Conservation (phyloP, 2,329 filamentous ascomycete species). For the Xylariaceae sp. region DNA sequence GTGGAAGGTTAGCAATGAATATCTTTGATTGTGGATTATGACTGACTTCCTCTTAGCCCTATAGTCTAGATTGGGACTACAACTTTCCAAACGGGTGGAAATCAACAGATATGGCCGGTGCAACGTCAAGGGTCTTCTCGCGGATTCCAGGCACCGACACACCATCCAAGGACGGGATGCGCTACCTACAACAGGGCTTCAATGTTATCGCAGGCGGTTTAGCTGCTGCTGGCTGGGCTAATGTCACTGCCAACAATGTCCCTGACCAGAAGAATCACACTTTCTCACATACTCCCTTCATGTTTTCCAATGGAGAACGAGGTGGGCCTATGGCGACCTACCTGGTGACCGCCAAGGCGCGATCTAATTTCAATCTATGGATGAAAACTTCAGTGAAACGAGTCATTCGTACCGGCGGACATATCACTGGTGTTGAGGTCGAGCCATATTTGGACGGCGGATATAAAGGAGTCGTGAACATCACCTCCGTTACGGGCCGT, state of each 20-base stretch:
- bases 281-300: conserved; percentile 68
- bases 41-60: conserved; percentile 50
- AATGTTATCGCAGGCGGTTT: conserved; percentile 66
- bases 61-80: conserved; percentile 70
- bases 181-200: conserved; percentile 72
- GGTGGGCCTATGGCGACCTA: conserved; percentile 76
- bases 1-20: conserved; percentile 56
- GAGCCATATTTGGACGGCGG: conserved; percentile 60
- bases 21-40: neutral
- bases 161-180: conserved; percentile 69
- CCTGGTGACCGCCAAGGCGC: conserved; percentile 63
- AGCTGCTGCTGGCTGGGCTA: conserved; percentile 64
- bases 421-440: conserved; percentile 72
- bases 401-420: conserved; percentile 66
- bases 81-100: conserved; percentile 78
- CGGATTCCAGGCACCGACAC: conserved; percentile 73
- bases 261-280: conserved; percentile 70
- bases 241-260: conserved; percentile 64
- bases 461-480: conserved; percentile 63
- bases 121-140: conserved; percentile 67
- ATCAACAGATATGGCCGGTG: conserved; percentile 62
- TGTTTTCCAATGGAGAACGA: conserved; percentile 70
- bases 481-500: conserved; percentile 64
- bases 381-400: conserved; percentile 70
- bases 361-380: conserved; percentile 71